These are phyloP conservation scores for Spergularia bocconei DNA, from an alignment of 148 eudicot genomes.

Conservation along the genomic window DNA sequence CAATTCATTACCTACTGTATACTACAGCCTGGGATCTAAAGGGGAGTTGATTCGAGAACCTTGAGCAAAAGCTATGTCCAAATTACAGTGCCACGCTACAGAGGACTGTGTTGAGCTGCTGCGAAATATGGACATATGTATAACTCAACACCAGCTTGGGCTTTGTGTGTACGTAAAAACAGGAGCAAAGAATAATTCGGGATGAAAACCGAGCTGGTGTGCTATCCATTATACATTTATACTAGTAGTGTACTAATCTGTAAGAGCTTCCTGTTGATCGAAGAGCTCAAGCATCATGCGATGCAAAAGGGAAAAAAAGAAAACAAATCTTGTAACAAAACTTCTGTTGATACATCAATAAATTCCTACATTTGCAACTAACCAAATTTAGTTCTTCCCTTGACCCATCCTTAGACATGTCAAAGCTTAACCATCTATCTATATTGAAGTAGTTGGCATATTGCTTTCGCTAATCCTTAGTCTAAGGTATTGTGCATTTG, in stretches of 20 bases:
- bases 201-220: conserved; percentile 6
- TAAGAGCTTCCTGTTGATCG: neutral
- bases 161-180: conserved; percentile 13
- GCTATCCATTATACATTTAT: neutral
- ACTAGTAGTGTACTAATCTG: neutral
- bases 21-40: neutral
- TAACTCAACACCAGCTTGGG: conserved; percentile 11
- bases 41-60: neutral
- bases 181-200: conserved; percentile 3
- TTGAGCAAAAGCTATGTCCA: neutral
- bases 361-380: neutral
- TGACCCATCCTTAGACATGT: too few species aligned
- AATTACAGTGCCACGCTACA: neutral
- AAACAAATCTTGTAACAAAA: conserved; percentile 11
- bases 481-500: too few species aligned
- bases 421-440: too few species aligned
- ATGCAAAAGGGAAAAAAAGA: neutral
- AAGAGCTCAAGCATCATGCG: neutral
- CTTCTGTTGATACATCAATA: conserved; percentile 18
- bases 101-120: neutral
- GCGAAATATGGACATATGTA: conserved; percentile 10
- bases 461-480: too few species aligned
- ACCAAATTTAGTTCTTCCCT: too few species aligned
- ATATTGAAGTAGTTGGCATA: too few species aligned
- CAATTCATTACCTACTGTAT: neutral